These are phyloP conservation scores for Aspergillus fructus DNA, from an alignment of 2,329 filamentous ascomycete genomes.

Conservation along the genomic window DNA sequence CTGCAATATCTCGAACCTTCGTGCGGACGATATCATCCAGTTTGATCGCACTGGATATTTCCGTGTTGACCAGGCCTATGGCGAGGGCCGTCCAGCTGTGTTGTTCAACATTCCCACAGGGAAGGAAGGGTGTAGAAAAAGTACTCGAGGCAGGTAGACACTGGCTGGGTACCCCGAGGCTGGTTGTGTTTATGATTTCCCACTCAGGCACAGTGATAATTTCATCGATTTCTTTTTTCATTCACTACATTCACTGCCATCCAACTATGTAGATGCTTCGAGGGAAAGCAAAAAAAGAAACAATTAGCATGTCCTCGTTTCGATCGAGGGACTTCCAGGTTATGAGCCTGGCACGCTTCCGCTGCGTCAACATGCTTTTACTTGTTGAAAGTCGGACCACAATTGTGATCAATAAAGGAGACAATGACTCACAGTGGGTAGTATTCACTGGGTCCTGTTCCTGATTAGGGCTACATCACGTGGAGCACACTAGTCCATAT, in stretches of 20 bases:
- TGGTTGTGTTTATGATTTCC: no score
- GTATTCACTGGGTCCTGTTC: background rate
- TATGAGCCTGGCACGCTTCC: conserved; percentile 50
- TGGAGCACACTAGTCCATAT: background rate
- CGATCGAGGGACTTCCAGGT: conserved; percentile 43
- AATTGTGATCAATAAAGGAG: background rate
- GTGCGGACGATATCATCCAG: conserved; percentile 89
- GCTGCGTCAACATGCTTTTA: conserved; percentile 42
- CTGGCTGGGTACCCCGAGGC: no score
- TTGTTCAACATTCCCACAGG: conserved; percentile 71
- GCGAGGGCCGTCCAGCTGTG: conserved; percentile 59
- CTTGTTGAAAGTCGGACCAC: background rate
- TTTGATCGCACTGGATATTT: conserved; percentile 93
- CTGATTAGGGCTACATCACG: background rate
- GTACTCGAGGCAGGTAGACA: no score
- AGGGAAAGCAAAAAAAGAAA: background rate
- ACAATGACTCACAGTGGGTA: background rate
- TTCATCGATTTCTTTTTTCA: no score
- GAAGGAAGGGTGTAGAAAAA: conserved; percentile 53
- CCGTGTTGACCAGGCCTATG: conserved; percentile 69
- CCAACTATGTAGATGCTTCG: no score
- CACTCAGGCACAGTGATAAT: no score
- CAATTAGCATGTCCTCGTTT: conserved; percentile 25
- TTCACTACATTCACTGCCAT: no score
- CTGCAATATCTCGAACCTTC: conserved; percentile 72